Evolutionary conservation across 495 filamentous ascomycete species (phyloP).

Genomic region (Trichocladium uniseriatum): DNA sequence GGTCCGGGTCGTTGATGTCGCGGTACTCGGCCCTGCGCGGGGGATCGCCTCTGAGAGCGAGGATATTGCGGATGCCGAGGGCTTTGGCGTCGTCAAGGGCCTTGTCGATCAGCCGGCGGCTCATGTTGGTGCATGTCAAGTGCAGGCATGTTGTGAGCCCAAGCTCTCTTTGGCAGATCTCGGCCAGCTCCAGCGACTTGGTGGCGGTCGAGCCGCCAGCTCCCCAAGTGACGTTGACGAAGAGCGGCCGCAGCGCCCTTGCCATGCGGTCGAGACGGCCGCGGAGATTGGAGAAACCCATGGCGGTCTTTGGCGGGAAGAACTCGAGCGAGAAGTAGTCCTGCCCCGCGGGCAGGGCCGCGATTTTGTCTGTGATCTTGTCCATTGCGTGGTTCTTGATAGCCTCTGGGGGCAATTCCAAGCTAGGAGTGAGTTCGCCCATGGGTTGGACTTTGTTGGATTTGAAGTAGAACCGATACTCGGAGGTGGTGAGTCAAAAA

Average conservation of each 20-base stretch:
- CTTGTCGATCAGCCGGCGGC: conserved; percentile 70
- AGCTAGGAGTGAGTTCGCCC: conserved; percentile 16
- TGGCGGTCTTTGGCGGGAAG: conserved; percentile 93
- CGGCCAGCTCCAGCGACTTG: conserved; percentile 87
- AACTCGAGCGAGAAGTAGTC: conserved; percentile 97
- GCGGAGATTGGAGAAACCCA: conserved; percentile 89
- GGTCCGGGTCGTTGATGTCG: conserved; percentile 43
- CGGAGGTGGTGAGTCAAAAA: neutral
- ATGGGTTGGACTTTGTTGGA: neutral
- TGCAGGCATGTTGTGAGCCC: conserved; percentile 92
- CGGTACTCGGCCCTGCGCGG: conserved; percentile 81
- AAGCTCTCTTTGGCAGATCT: conserved; percentile 86
- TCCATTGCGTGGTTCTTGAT: conserved; percentile 48
- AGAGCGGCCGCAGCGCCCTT: conserved; percentile 76
- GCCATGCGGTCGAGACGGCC: conserved; percentile 94
- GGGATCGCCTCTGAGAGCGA: conserved; percentile 89
- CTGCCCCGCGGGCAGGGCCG: conserved; percentile 69
- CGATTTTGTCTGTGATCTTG: conserved; percentile 95
- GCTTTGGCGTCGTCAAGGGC: conserved; percentile 85
- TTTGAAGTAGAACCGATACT: neutral
- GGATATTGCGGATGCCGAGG: conserved; percentile 88
- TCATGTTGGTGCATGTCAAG: conserved; percentile 98
- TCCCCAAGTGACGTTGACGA: conserved; percentile 97
- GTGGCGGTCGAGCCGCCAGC: conserved; percentile 84
- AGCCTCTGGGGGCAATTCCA: conserved; percentile 15